Evolutionary conservation across 495 filamentous ascomycete genomes (phyloP).

Genomic region (Aspergillus ostianus): DNA sequence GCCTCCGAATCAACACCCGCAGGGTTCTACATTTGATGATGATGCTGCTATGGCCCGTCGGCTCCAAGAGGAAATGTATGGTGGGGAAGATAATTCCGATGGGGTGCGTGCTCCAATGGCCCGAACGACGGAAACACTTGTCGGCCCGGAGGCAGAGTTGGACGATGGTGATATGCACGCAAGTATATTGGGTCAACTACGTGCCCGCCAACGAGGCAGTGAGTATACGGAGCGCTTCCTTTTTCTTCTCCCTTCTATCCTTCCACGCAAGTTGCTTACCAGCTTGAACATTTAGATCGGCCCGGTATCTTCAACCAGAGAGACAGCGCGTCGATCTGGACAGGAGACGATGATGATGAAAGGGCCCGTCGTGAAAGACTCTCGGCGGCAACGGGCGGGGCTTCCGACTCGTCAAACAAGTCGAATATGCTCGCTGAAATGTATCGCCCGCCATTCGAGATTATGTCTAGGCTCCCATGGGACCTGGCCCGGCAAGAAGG

Average conservation of each 20-base stretch:
- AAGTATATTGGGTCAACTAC: slow-evolving; percentile 65
- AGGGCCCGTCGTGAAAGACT: slow-evolving; percentile 50
- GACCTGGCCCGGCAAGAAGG: slow-evolving; percentile 80
- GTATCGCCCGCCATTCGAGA: slow-evolving; percentile 84
- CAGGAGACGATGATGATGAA: slow-evolving; percentile 49
- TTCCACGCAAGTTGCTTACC: slow-evolving; percentile 1
- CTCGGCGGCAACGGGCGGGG: slow-evolving; percentile 66
- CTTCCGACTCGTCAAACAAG: slow-evolving; percentile 69
- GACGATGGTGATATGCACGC: slow-evolving; percentile 61
- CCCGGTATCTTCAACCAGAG: slow-evolving; percentile 86
- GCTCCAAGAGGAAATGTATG: slow-evolving; percentile 89
- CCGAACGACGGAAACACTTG: slow-evolving; percentile 85
- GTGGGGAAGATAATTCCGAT: slow-evolving; percentile 52
- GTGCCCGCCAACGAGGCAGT: slow-evolving; percentile 49
- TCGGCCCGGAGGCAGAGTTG: slow-evolving; percentile 64
- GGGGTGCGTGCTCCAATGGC: slow-evolving; percentile 87
- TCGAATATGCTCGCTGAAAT: slow-evolving; percentile 78
- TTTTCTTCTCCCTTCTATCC: neutral
- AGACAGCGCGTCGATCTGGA: slow-evolving; percentile 71
- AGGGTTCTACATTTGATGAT: slow-evolving; percentile 58
- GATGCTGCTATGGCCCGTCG: slow-evolving; percentile 92
- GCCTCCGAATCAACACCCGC: slow-evolving; percentile 15
- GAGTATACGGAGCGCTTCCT: slow-evolving; percentile 29
- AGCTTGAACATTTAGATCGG: slow-evolving; percentile 38
- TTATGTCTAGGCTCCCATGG: slow-evolving; percentile 74